Percentiles rank a stretch among this genome's conserved stretches.
Evolutionary conservation across 1,139 yeast species (phyloP).

Genomic region (Candida dubliniensis): DNA sequence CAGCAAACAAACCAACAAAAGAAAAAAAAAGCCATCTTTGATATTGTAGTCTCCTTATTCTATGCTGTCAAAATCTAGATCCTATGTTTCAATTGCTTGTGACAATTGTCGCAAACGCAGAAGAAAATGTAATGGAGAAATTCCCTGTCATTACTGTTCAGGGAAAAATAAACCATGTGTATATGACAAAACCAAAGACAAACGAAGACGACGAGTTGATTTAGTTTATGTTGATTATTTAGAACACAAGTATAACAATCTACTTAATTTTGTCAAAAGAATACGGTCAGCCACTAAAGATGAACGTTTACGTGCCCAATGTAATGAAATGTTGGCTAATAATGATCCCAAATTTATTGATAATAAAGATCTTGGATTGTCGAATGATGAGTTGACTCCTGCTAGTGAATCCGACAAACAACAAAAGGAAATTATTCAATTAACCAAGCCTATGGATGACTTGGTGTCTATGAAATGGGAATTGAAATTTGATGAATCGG

Average conservation of each 20-base stretch:
- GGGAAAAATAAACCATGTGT: slow-evolving; percentile 1
- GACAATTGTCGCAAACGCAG: neutral
- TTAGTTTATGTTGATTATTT: neutral
- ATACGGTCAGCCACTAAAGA: neutral
- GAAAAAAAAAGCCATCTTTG: neutral
- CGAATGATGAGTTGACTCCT: neutral
- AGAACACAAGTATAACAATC: slow-evolving; percentile 2
- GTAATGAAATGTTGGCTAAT: slow-evolving; percentile 1
- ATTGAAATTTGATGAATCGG: neutral
- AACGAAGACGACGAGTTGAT: slow-evolving; percentile 1
- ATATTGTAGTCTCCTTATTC: neutral
- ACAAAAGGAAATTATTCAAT: neutral
- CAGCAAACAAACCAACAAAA: neutral
- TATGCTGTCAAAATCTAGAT: neutral
- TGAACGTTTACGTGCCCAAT: neutral
- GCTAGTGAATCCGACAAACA: neutral
- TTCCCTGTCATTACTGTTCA: slow-evolving; percentile 1
- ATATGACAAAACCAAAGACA: slow-evolving; percentile 2
- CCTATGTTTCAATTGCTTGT: slow-evolving; percentile 1
- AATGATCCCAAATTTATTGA: slow-evolving; percentile 1
- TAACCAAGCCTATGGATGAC: neutral
- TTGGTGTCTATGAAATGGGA: slow-evolving; percentile 1
- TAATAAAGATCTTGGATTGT: neutral
- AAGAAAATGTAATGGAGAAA: slow-evolving; percentile 1
- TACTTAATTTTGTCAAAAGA: neutral